phyloP scores from a whole-genome alignment of 495 filamentous ascomycete genomes.

The Arthonia radiata region DNA sequence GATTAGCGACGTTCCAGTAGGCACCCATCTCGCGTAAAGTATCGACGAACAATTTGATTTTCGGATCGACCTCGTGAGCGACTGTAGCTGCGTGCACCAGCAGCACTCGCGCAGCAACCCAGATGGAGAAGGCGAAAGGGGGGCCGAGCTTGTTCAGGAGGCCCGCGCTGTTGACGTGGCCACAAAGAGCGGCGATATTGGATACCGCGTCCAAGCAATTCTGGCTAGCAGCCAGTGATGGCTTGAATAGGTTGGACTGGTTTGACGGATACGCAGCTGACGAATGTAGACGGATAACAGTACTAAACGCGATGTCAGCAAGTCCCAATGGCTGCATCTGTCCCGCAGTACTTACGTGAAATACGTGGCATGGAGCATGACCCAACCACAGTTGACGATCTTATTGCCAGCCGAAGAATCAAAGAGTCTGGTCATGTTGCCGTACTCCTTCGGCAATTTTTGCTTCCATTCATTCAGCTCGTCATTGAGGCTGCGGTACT shows the following conservation, averaged over 20 bases:
- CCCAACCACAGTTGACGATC: conserved; percentile 53
- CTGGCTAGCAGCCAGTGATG: conserved; percentile 60
- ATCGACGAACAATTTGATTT: conserved; percentile 57
- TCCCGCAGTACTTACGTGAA: conserved; percentile 26
- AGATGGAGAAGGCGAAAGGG: conserved; percentile 71
- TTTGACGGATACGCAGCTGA: conserved; percentile 78
- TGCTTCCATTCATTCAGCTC: conserved; percentile 62
- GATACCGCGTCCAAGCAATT: conserved; percentile 61
- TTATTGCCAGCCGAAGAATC: conserved; percentile 34
- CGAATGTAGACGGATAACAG: conserved; percentile 75
- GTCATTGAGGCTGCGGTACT: conserved; percentile 61
- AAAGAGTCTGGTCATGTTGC: conserved; percentile 52
- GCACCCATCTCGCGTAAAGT: conserved; percentile 54
- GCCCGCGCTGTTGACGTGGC: conserved; percentile 44
- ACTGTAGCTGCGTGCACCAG: conserved; percentile 75
- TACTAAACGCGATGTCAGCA: conserved; percentile 18
- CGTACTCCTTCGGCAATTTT: conserved; percentile 54
- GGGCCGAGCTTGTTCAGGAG: conserved; percentile 61
- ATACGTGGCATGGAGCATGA: conserved; percentile 70
- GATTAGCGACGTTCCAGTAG: conserved; percentile 61
- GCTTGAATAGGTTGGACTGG: conserved; percentile 60
- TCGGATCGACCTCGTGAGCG: conserved; percentile 50
- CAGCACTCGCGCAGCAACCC: conserved; percentile 70
- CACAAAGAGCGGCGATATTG: conserved; percentile 51
- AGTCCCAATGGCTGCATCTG: not conserved